These are phyloP conservation scores for Phytomonas sp. DNA, from an alignment of 208 protist genomes.

Conservation along the genomic window DNA sequence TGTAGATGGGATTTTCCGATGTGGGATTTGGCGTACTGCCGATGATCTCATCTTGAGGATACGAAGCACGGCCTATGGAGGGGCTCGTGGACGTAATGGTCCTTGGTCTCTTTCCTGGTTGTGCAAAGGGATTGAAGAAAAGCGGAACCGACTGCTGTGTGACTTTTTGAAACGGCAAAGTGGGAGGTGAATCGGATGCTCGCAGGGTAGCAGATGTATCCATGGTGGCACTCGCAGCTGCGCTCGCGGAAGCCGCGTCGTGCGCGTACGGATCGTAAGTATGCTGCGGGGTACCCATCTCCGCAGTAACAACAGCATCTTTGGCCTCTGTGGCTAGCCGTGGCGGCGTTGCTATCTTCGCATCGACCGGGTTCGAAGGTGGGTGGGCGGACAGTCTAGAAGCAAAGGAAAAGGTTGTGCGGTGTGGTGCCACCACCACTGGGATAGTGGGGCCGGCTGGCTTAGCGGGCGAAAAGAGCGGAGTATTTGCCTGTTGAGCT, in stretches of 20 bases:
- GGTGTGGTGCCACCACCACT: constrained; percentile 2
- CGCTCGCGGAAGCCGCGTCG: neutral
- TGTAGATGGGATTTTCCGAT: neutral
- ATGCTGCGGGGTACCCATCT: neutral
- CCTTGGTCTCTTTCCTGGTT: neutral
- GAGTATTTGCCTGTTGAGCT: neutral
- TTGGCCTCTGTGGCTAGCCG: neutral
- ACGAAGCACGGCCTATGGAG: neutral
- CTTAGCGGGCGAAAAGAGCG: neutral
- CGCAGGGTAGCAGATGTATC: neutral
- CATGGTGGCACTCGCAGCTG: neutral
- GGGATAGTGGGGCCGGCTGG: neutral
- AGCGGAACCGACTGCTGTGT: neutral
- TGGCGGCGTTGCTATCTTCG: neutral
- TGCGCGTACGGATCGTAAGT: neutral
- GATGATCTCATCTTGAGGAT: neutral
- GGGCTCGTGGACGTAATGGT: neutral
- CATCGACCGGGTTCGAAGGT: neutral
- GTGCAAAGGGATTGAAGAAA: neutral
- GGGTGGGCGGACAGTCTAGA: neutral
- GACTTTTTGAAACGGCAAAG: neutral
- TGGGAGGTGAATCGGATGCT: neutral
- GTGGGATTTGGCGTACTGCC: neutral
- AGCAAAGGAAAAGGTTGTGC: constrained; percentile 11
- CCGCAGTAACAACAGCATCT: neutral